Conservation (phyloP, 1,139 yeast species). For the Geotrichum fermentans region DNA sequence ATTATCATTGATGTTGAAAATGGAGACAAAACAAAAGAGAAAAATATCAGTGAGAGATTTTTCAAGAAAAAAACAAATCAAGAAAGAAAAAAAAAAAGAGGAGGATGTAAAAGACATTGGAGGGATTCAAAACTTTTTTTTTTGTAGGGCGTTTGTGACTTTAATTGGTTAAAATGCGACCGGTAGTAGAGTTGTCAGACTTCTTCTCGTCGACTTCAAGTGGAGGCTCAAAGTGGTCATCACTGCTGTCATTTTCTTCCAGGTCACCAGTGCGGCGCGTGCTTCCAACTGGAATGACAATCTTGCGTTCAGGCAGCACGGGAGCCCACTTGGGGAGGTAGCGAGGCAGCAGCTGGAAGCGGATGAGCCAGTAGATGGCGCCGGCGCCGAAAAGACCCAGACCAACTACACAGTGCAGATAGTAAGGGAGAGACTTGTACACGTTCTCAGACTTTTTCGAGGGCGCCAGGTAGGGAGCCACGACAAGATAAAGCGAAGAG, state of each 20-base stretch:
- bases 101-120: background rate
- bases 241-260: background rate
- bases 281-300: too few species aligned
- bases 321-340: constrained; percentile 40
- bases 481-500: constrained; percentile 64
- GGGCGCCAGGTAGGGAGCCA: constrained; percentile 83
- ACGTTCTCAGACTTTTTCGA: constrained; percentile 54
- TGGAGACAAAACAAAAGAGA: too few species aligned
- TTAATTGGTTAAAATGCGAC: too few species aligned
- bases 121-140: background rate
- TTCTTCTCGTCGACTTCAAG: background rate
- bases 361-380: constrained; percentile 62
- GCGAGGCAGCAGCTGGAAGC: constrained; percentile 59
- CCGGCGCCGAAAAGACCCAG: constrained; percentile 76
- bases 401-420: constrained; percentile 67
- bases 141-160: too few species aligned
- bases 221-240: background rate
- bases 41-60: background rate
- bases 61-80: background rate
- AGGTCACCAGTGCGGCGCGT: background rate
- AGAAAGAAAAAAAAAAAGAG: background rate
- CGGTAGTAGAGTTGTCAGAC: background rate
- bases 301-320: too few species aligned
- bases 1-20: too few species aligned
- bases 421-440: constrained; percentile 66